Conservation (phyloP, 2,329 filamentous ascomycete species). For the Neospermospora avenae region DNA sequence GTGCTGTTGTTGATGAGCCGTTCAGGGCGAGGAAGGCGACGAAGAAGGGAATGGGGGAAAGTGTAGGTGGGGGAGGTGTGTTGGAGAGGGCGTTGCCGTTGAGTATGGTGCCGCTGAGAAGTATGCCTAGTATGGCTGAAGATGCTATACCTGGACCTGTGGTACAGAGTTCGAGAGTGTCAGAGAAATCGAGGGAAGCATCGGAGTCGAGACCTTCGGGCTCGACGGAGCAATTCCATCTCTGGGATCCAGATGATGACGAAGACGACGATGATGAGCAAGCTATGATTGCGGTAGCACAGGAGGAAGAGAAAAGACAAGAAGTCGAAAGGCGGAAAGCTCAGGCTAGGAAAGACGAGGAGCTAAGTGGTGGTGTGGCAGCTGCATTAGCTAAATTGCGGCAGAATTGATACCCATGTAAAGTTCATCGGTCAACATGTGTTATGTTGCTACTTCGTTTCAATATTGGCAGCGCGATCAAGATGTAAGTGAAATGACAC, state of each 20-base stretch:
- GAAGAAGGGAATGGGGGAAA: conserved; percentile 44
- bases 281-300: conserved; percentile 47
- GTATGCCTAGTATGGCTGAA: conserved; percentile 18
- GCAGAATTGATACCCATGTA: conserved; percentile 14
- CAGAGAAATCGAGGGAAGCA: conserved; percentile 2
- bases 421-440: too few relatives aligned
- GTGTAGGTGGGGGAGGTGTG: conserved; percentile 33
- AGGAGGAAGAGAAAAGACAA: conserved; percentile 41
- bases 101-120: conserved; percentile 30
- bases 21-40: conserved; percentile 73
- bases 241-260: conserved; percentile 39
- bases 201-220: conserved; percentile 1
- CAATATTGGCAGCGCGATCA: too few relatives aligned
- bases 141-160: background rate
- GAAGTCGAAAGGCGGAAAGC: conserved; percentile 31
- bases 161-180: background rate
- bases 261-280: conserved; percentile 48
- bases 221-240: conserved; percentile 36
- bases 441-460: too few relatives aligned
- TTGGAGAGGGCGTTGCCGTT: conserved; percentile 36
- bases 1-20: conserved; percentile 74
- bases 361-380: conserved; percentile 55
- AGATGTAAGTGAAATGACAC: too few relatives aligned
- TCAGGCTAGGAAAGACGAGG: conserved; percentile 37
- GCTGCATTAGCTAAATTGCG: conserved; percentile 56